Conservation (phyloP, 1,284 basidiomycete genomes). For the Abortiporus biennis region DNA sequence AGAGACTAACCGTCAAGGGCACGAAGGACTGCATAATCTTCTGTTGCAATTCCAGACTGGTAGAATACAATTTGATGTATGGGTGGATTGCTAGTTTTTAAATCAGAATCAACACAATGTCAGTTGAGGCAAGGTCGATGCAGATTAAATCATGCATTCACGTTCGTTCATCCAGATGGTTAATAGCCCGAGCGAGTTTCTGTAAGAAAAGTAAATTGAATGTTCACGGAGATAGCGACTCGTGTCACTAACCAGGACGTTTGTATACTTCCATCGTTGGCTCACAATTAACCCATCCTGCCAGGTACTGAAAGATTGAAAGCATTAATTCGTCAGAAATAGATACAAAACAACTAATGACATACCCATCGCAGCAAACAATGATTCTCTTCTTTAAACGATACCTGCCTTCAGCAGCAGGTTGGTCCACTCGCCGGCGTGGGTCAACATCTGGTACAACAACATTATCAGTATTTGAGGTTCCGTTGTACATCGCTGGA, state of each 20-base stretch:
- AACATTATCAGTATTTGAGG: too few species aligned
- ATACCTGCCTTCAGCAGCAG: not conserved
- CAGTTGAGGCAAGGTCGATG: not conserved
- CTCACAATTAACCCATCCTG: slow-evolving; percentile 39
- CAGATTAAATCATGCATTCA: slow-evolving; percentile 20
- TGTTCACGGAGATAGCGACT: not conserved
- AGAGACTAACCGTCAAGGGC: slow-evolving; percentile 30
- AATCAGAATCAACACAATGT: not conserved
- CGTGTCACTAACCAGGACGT: slow-evolving; percentile 44
- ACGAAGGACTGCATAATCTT: slow-evolving; percentile 39
- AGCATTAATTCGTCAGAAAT: too few species aligned
- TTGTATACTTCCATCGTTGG: slow-evolving; percentile 53
- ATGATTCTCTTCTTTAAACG: slow-evolving; percentile 50
- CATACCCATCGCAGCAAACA: slow-evolving; percentile 68
- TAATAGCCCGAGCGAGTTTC: slow-evolving; percentile 47
- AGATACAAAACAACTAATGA: slow-evolving; percentile 1
- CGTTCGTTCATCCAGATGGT: slow-evolving; percentile 49
- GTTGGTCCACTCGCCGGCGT: too few species aligned
- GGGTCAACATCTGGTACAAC: too few species aligned
- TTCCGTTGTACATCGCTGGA: too few species aligned
- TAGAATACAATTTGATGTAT: slow-evolving; percentile 66
- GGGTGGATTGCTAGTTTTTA: slow-evolving; percentile 30
- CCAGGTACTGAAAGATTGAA: slow-evolving; percentile 31
- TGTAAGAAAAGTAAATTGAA: slow-evolving; percentile 15
- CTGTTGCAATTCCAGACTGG: slow-evolving; percentile 63